These are phyloP conservation scores for Triticum dicoccoides DNA, from an alignment of 176 grass and related monocot genomes.

Conservation along the genomic window DNA sequence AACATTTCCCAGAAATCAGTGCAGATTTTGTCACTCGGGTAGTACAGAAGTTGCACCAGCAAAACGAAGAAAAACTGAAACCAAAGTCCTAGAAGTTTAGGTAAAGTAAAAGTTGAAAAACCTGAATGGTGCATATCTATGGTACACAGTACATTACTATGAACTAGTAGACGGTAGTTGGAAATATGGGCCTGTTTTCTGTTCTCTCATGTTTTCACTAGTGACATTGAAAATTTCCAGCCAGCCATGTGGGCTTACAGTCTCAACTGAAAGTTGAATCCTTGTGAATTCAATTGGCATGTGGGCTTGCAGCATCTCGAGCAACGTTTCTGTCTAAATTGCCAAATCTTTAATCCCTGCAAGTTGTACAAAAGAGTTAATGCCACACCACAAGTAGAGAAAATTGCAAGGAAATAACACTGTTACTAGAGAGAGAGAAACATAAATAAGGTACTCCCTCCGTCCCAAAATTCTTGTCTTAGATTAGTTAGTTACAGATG, in stretches of 20 bases:
- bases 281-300: not conserved
- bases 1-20: no score
- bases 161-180: not conserved
- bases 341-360: constrained; percentile 38
- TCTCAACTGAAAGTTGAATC: constrained; percentile 1
- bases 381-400: not conserved
- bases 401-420: not conserved
- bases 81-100: no score
- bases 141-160: not conserved
- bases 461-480: no score
- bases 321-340: not conserved
- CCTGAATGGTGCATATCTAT: no score
- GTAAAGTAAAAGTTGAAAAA: no score
- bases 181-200: not conserved
- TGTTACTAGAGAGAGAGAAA: no score
- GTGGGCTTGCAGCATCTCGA: not conserved
- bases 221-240: not conserved
- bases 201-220: not conserved
- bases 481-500: no score
- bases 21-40: no score
- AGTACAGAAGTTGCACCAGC: no score
- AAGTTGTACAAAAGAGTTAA: constrained; percentile 20
- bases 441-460: not conserved
- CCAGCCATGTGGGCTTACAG: not conserved
- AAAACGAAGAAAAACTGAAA: no score